Conservation (phyloP, 352 stramenopile genomes). For the Phytophthora syringae region DNA sequence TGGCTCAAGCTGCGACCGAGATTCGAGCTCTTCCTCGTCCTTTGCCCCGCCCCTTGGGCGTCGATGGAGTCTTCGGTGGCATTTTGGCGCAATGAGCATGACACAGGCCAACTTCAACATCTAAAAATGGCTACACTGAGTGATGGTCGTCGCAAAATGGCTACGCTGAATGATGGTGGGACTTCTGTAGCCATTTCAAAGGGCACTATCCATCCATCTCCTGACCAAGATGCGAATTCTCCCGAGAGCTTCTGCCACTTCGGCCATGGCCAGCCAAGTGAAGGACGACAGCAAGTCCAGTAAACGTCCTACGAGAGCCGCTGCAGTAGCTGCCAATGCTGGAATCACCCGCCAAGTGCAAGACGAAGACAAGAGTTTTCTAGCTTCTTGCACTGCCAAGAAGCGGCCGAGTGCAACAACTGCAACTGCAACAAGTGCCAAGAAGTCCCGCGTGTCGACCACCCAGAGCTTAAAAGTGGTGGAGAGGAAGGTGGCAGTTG, state of each 20-base stretch:
- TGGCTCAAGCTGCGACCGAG: conserved; percentile 13
- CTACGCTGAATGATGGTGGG: too few species aligned
- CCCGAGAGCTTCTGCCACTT: conserved; percentile 11
- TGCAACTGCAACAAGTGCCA: conserved; percentile 1
- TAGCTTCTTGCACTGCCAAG: conserved; percentile 9
- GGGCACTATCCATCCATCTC: not conserved
- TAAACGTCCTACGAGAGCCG: conserved; percentile 24
- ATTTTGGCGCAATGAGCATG: conserved; percentile 6
- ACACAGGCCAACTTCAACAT: not conserved
- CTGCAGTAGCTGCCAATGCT: conserved; percentile 20
- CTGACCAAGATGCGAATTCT: not conserved
- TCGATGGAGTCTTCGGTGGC: conserved; percentile 8
- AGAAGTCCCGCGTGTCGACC: not conserved
- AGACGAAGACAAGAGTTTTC: conserved; percentile 7
- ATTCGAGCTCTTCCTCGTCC: conserved; percentile 9
- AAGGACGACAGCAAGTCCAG: conserved; percentile 7
- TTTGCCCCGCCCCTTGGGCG: conserved; percentile 24
- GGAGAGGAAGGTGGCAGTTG: conserved; percentile 11
- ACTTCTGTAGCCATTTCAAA: conserved; percentile 9
- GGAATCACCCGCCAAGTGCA: conserved; percentile 21
- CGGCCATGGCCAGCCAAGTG: conserved; percentile 13
- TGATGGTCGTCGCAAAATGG: too few species aligned
- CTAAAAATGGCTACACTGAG: too few species aligned
- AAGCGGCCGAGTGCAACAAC: conserved; percentile 22
- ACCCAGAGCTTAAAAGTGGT: not conserved